Conservation (phyloP, 2,329 filamentous ascomycete species). For the Lachnellula suecica region DNA sequence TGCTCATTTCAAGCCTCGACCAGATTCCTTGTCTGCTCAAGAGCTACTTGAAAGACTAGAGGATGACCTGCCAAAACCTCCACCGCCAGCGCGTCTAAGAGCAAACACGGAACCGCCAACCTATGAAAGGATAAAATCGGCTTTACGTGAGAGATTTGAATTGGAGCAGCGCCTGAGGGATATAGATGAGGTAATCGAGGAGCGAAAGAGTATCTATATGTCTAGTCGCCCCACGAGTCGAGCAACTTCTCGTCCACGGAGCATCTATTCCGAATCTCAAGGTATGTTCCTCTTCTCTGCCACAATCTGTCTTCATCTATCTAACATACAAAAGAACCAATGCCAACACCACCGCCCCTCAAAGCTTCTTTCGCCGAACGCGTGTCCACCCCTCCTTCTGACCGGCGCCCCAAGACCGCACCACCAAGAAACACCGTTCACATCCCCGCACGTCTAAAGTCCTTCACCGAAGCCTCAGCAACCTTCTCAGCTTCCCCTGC, state of each 20-base stretch:
- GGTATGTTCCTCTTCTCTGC: conserved; percentile 13
- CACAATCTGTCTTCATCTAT: background rate
- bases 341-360: conserved; percentile 49
- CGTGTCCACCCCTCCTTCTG: conserved; percentile 29
- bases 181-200: conserved; percentile 56
- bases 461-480: conserved; percentile 33
- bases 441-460: conserved; percentile 33
- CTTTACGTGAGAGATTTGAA: conserved; percentile 44
- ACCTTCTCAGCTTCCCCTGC: conserved; percentile 13
- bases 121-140: conserved; percentile 32
- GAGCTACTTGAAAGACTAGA: conserved; percentile 26
- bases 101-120: conserved; percentile 29
- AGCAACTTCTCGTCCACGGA: conserved; percentile 23
- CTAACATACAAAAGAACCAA: conserved; percentile 43
- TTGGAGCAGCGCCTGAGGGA: conserved; percentile 57
- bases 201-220: conserved; percentile 58
- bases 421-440: conserved; percentile 33
- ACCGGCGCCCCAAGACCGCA: conserved; percentile 35
- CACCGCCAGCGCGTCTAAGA: conserved; percentile 27
- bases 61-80: conserved; percentile 23
- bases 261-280: conserved; percentile 26
- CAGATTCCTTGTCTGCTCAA: conserved; percentile 24
- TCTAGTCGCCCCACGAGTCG: conserved; percentile 30
- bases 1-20: conserved; percentile 18
- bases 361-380: conserved; percentile 41